Conservation (phyloP, 2,329 filamentous ascomycete genomes). For the Exophiala dermatitidis region DNA sequence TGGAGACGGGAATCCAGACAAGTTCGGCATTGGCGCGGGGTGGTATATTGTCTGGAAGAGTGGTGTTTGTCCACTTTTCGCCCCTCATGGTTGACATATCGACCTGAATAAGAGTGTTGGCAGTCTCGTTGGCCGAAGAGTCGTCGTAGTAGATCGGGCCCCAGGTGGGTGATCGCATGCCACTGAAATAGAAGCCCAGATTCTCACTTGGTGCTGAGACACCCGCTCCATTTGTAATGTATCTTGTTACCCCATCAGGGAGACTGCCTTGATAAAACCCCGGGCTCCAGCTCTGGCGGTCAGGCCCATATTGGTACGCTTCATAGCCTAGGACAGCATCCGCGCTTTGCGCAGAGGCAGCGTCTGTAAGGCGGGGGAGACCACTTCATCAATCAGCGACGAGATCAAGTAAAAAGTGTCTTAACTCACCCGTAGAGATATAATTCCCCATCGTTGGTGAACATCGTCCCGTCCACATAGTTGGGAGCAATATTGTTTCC, state of each 20-base stretch:
- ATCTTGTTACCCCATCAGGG: conserved; percentile 48
- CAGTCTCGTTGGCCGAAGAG: conserved; percentile 46
- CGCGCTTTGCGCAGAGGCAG: conserved; percentile 27
- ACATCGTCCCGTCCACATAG: conserved; percentile 57
- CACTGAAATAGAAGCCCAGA: conserved; percentile 64
- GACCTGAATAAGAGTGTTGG: conserved; percentile 53
- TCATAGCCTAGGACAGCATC: conserved; percentile 48
- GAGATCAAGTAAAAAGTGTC: neutral
- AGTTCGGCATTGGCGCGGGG: conserved; percentile 58
- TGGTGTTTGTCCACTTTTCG: conserved; percentile 52
- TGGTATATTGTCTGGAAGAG: conserved; percentile 44
- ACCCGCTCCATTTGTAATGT: conserved; percentile 57
- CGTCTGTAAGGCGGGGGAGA: conserved; percentile 34
- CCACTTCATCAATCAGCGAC: conserved; percentile 39
- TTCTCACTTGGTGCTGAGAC: conserved; percentile 63
- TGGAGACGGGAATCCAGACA: conserved; percentile 50
- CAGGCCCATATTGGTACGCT: conserved; percentile 45
- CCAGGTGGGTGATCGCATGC: conserved; percentile 47
- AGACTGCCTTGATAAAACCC: conserved; percentile 42
- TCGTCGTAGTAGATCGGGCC: conserved; percentile 43
- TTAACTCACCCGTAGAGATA: conserved; percentile 48
- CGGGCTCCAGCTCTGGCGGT: conserved; percentile 38
- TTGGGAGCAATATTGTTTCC: conserved; percentile 40
- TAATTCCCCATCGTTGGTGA: conserved; percentile 58
- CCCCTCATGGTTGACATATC: conserved; percentile 49